A percentile compares a stretch with the other conserved stretches of the same genome.
Conservation (phyloP, 495 filamentous ascomycete genomes). For the Neurospora terricola region DNA sequence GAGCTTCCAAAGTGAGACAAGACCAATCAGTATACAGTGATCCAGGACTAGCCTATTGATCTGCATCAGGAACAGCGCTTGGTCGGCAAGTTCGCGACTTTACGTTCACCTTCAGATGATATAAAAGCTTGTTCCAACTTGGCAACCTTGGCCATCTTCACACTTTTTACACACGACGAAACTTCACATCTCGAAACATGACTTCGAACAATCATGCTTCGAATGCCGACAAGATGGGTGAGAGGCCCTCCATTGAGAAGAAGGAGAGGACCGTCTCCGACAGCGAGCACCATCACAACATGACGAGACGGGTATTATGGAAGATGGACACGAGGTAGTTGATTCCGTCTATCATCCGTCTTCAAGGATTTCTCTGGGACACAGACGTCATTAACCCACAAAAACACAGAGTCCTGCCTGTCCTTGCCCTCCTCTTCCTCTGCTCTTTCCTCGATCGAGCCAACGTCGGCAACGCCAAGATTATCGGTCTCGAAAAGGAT, state of each 20-base stretch:
- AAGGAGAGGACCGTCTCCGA: neutral
- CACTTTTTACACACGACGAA: neutral
- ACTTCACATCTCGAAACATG: neutral
- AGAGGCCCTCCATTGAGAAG: neutral
- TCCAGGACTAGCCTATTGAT: neutral
- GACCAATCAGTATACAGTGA: neutral
- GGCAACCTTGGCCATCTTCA: neutral
- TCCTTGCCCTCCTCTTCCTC: slow-evolving; percentile 39
- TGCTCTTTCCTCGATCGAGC: slow-evolving; percentile 67
- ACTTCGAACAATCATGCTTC: neutral
- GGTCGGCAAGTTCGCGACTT: neutral
- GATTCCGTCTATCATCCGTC: neutral
- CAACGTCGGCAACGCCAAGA: slow-evolving; percentile 77
- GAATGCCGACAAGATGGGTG: neutral
- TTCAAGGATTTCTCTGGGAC: neutral
- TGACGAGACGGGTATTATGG: slow-evolving; percentile 11
- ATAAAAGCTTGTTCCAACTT: neutral
- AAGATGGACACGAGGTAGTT: slow-evolving; percentile 19
- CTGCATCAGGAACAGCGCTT: too few species aligned
- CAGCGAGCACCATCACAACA: neutral
- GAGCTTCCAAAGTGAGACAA: neutral
- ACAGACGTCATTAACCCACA: neutral
- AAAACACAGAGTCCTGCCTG: slow-evolving; percentile 37
- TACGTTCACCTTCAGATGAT: neutral
- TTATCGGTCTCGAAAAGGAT: slow-evolving; percentile 57